These are phyloP conservation scores for Oxyria digyna DNA, from an alignment of 148 eudicot genomes.

Conservation along the genomic window DNA sequence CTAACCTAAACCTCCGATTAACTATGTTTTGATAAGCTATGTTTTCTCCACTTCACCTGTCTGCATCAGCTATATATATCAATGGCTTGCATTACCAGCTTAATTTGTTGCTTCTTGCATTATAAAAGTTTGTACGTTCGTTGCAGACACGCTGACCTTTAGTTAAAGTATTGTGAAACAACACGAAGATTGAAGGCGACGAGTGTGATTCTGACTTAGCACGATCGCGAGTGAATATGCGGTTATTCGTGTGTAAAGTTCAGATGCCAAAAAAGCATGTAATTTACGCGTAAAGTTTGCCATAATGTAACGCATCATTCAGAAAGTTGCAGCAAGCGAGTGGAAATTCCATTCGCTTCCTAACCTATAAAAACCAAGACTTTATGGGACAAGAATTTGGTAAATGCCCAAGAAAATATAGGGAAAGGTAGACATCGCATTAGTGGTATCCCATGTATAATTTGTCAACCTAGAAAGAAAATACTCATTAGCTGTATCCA, in stretches of 20 bases:
- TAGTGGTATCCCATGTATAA: constrained; percentile 1
- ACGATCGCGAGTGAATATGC: too few relatives aligned
- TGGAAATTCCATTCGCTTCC: neutral
- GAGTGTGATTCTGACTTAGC: too few relatives aligned
- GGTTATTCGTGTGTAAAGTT: neutral
- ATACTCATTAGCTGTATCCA: neutral
- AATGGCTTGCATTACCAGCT: too few relatives aligned
- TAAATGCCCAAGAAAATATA: neutral
- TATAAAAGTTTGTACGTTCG: too few relatives aligned
- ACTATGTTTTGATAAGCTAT: too few relatives aligned
- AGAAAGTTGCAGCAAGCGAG: neutral
- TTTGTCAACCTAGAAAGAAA: neutral
- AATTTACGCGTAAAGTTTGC: neutral
- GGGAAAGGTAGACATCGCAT: neutral
- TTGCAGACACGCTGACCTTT: too few relatives aligned
- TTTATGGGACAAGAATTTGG: neutral
- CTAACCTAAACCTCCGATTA: too few relatives aligned
- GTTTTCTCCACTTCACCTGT: too few relatives aligned
- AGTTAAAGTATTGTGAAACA: too few relatives aligned
- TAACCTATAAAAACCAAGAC: neutral
- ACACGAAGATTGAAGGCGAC: too few relatives aligned
- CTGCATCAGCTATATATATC: too few relatives aligned
- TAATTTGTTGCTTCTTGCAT: too few relatives aligned
- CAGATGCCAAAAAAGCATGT: constrained; percentile 2
- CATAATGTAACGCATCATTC: neutral